These are phyloP conservation scores for Neohortaea acidophila DNA, from an alignment of 495 filamentous ascomycete genomes.

Conservation along the genomic window DNA sequence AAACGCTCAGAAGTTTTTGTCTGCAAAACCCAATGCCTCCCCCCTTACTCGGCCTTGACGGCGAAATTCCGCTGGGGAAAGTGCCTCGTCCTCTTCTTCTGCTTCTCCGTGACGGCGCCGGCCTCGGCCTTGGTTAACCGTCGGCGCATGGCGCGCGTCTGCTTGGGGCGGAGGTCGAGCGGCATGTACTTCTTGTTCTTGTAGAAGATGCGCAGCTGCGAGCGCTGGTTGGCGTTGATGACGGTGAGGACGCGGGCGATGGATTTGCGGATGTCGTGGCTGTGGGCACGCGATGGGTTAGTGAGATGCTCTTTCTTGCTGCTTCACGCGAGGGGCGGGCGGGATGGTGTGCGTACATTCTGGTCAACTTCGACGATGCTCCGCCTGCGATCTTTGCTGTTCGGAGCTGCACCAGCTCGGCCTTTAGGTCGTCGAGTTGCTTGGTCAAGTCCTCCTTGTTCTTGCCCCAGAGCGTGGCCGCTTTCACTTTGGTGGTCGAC, in stretches of 20 bases:
- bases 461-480: slow-evolving; percentile 93
- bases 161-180: slow-evolving; percentile 91
- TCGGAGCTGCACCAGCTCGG: slow-evolving; percentile 79
- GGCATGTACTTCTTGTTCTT: slow-evolving; percentile 98
- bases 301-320: neutral
- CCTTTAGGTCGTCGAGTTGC: slow-evolving; percentile 61
- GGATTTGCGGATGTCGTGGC: slow-evolving; percentile 97
- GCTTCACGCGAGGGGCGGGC: neutral
- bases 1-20: no score
- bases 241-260: slow-evolving; percentile 96
- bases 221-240: slow-evolving; percentile 97
- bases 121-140: slow-evolving; percentile 81
- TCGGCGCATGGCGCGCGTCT: slow-evolving; percentile 89
- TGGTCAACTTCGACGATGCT: slow-evolving; percentile 83
- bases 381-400: slow-evolving; percentile 94
- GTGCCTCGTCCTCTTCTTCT: slow-evolving; percentile 84
- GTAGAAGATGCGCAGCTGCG: slow-evolving; percentile 97
- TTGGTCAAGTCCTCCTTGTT: slow-evolving; percentile 91
- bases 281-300: no score
- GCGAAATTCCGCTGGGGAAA: slow-evolving; percentile 98
- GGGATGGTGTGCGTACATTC: slow-evolving; percentile 60
- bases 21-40: no score
- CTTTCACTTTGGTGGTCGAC: slow-evolving; percentile 89
- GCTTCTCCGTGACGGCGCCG: slow-evolving; percentile 64
- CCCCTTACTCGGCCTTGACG: slow-evolving; percentile 88